phyloP scores from a whole-genome alignment of 768 basidiomycete species.

The Pleurotus sapidus region DNA sequence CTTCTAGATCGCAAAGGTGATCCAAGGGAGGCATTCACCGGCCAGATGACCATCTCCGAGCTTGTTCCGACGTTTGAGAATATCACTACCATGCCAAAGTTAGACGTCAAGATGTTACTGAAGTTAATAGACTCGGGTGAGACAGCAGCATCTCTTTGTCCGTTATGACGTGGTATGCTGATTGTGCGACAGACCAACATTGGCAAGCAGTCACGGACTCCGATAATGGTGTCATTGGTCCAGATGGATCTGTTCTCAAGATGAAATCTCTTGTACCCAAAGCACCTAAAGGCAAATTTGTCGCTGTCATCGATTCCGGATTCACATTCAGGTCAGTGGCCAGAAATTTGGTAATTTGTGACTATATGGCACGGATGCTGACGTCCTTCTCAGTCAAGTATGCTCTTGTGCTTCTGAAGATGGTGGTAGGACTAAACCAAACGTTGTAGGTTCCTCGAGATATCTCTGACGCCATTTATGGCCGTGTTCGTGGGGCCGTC shows the following conservation, averaged over 20 bases:
- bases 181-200: slow-evolving; percentile 55
- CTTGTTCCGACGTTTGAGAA: slow-evolving; percentile 58
- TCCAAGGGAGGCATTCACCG: slow-evolving; percentile 46
- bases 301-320: slow-evolving; percentile 75
- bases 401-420: neutral
- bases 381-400: neutral
- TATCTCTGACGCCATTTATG: slow-evolving; percentile 80
- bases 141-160: neutral
- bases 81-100: slow-evolving; percentile 58
- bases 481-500: slow-evolving; percentile 69
- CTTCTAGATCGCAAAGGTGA: slow-evolving; percentile 61
- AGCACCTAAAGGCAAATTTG: slow-evolving; percentile 60
- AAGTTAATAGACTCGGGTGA: slow-evolving; percentile 46
- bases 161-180: neutral
- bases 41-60: slow-evolving; percentile 71
- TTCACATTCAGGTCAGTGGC: slow-evolving; percentile 39
- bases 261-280: slow-evolving; percentile 66
- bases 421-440: no score
- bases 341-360: neutral
- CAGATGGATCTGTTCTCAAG: slow-evolving; percentile 63
- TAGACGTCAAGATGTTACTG: slow-evolving; percentile 65
- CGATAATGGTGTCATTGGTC: slow-evolving; percentile 66
- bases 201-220: slow-evolving; percentile 76
- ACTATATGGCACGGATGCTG: neutral
- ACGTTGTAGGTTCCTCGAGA: slow-evolving; percentile 48